Percentiles rank a stretch among this genome's conserved stretches.
phyloP scores from a whole-genome alignment of 148 eudicot genomes.

The Fagopyrum esculentum region DNA sequence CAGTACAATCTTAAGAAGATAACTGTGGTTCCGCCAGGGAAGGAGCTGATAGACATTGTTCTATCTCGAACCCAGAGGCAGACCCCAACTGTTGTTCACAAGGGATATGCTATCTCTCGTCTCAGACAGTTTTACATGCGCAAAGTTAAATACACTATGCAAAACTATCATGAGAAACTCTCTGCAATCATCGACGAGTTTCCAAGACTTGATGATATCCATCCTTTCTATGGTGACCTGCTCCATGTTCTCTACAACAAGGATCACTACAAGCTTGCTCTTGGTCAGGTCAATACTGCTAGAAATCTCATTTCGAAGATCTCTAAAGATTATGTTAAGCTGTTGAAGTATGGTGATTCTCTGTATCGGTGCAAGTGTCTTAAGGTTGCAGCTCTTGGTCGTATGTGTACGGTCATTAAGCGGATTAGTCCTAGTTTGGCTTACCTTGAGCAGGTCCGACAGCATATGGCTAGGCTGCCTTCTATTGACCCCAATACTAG shows the following conservation, averaged over 20 bases:
- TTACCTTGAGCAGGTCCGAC: slow-evolving; percentile 87
- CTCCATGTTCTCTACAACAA: slow-evolving; percentile 89
- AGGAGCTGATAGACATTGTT: slow-evolving; percentile 78
- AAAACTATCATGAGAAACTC: slow-evolving; percentile 75
- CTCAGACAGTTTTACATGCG: slow-evolving; percentile 91
- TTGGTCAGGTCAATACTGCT: slow-evolving; percentile 88
- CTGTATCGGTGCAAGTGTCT: slow-evolving; percentile 84
- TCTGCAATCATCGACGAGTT: slow-evolving; percentile 95
- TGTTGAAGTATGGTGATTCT: slow-evolving; percentile 86
- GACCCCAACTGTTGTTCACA: slow-evolving; percentile 91
- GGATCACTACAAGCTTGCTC: slow-evolving; percentile 97
- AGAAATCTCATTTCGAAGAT: slow-evolving; percentile 73
- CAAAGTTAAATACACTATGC: slow-evolving; percentile 79
- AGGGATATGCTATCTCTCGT: slow-evolving; percentile 83
- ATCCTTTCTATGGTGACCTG: slow-evolving; percentile 92
- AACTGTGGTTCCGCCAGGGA: slow-evolving; percentile 79
- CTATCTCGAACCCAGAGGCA: slow-evolving; percentile 83
- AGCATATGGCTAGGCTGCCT: slow-evolving; percentile 93
- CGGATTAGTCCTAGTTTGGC: slow-evolving; percentile 85
- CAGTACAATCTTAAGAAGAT: slow-evolving; percentile 89
- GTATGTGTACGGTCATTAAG: slow-evolving; percentile 90
- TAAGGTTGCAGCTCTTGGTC: slow-evolving; percentile 95
- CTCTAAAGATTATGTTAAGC: slow-evolving; percentile 76
- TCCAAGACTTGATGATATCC: slow-evolving; percentile 81
- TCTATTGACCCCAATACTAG: slow-evolving; percentile 94